Evolutionary conservation across 1,139 yeast genomes (phyloP), one percentile per base, ranked within the genome.

Genomic region (Yamadazyma atmosphaerica): DNA sequence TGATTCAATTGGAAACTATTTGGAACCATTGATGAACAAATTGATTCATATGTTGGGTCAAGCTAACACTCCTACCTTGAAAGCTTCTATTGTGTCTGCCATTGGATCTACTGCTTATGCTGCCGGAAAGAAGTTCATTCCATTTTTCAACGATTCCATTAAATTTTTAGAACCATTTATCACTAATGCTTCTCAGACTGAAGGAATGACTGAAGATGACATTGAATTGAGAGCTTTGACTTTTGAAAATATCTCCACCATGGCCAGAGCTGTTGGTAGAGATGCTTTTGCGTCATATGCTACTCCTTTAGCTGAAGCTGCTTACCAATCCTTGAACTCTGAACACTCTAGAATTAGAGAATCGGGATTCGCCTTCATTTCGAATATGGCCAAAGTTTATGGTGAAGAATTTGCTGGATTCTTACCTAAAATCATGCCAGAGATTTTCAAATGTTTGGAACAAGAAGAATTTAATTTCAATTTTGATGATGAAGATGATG

Each of bases 81-180:
- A 86, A 68, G 77, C 92, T 36, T 86, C 95, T 38, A 86, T 92
- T 55, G 96, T 92, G 42, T 86, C 96, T 40, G 97, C 98, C 27
- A 86, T 92, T 58, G 98, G 98, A 40, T 89, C 98, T 28, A 88
- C 96, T 45, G 98, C 98, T 29, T 89, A 84, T 56, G 95, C 98
- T 40, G 82, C 96, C 37, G 96, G 97, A 63, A 83, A 83, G 55
- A 77, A 85, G 30, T 92, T 87, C 65, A 71, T 77, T 46, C 98
- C 98, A 45, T 92, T 75, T 71, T 90, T 90, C 65, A 79, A 81
- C 58, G 78, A 81, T 48, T 86, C 97, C 37, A 80, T 92, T 52
- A 80, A 83, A 58, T 79, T 77, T 47, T 76, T 92, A 51, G 95
- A 86, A 63, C 92, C 90, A 41, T 89, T 82, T 59, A 80, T 92